These are phyloP conservation scores for Tolypocladium guangdongense DNA, from an alignment of 2,329 filamentous ascomycete species.

Conservation along the genomic window DNA sequence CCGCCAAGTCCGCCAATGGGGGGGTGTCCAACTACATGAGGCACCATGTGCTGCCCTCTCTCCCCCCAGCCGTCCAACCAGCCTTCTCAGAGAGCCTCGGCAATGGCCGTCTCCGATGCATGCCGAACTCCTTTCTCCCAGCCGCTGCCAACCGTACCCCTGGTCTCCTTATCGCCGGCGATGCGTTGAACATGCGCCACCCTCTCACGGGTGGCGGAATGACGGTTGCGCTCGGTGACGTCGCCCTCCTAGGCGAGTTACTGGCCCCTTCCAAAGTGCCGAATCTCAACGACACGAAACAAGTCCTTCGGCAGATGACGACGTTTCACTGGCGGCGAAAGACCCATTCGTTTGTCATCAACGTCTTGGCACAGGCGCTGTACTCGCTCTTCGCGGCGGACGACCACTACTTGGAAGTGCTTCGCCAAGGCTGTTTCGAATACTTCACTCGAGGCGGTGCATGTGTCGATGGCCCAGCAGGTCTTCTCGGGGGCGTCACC, in stretches of 20 bases:
- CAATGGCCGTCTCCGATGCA: conserved; percentile 61
- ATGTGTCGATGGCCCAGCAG: conserved; percentile 59
- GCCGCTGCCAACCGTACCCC: conserved; percentile 78
- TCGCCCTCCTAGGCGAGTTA: conserved; percentile 62
- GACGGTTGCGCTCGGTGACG: conserved; percentile 95
- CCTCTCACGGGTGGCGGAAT: conserved; percentile 94
- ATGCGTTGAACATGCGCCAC: conserved; percentile 98
- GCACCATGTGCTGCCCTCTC: conserved; percentile 65
- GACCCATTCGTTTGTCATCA: conserved; percentile 74
- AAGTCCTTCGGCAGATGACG: conserved; percentile 56
- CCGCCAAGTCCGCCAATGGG: conserved; percentile 61
- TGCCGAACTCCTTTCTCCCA: conserved; percentile 63
- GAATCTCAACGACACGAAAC: conserved; percentile 54
- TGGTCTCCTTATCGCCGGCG: conserved; percentile 74
- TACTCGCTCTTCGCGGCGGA: conserved; percentile 87
- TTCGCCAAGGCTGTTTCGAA: conserved; percentile 83
- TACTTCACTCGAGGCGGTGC: conserved; percentile 72
- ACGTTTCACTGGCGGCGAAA: conserved; percentile 84
- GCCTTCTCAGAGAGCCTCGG: conserved; percentile 65
- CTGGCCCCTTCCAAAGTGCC: conserved; percentile 61
- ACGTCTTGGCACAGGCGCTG: conserved; percentile 88
- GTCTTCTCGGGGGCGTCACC: conserved; percentile 73
- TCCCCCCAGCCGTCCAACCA: conserved; percentile 56
- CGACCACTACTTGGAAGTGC: conserved; percentile 61
- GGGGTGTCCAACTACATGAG: conserved; percentile 77